Percentiles rank a stretch among this genome's conserved stretches.
These are phyloP conservation scores for Erodium moschatum DNA, from an alignment of 441 rosid species.

Conservation along the genomic window DNA sequence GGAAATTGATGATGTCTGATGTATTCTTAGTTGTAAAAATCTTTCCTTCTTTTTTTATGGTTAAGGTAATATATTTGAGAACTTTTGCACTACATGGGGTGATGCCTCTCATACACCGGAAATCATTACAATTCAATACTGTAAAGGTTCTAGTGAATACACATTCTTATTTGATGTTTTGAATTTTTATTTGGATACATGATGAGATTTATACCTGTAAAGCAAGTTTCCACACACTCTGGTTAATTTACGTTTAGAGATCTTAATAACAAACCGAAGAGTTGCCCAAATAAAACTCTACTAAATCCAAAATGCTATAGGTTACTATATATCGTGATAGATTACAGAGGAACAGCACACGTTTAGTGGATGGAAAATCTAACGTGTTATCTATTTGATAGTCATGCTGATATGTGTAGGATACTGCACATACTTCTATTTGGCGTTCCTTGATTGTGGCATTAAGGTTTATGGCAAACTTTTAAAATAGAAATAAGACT, in stretches of 20 bases:
- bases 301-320: background rate
- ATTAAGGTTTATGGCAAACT: background rate
- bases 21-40: background rate
- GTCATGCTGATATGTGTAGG: background rate
- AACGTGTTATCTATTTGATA: background rate
- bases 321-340: background rate
- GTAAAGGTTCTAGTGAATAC: background rate
- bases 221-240: background rate
- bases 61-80: background rate
- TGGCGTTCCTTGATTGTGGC: no score
- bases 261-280: background rate
- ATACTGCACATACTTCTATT: background rate
- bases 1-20: background rate
- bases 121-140: background rate
- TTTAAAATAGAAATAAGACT: background rate
- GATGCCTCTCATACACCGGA: background rate
- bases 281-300: background rate
- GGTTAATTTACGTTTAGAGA: background rate
- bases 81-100: background rate
- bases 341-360: background rate
- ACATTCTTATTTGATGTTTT: background rate
- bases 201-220: background rate
- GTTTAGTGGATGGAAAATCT: background rate
- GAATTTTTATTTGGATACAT: background rate
- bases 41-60: background rate